A percentile compares a stretch with the other conserved stretches of the same genome.
Evolutionary conservation across 73 alveolate genomes (phyloP).

Genomic region (Diophrys appendiculata): DNA sequence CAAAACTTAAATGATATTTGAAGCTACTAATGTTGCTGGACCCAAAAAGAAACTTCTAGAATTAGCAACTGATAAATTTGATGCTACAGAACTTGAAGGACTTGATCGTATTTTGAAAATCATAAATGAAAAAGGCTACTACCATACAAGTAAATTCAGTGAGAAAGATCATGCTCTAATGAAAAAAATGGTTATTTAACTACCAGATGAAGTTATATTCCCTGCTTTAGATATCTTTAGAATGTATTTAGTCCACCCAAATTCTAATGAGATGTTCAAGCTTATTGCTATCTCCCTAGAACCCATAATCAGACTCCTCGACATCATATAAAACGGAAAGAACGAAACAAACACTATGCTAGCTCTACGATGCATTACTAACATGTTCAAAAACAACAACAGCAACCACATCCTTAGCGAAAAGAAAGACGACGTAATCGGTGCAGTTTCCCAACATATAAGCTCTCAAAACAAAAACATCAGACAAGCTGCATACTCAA

Average conservation of each 20-base stretch:
- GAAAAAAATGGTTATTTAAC: constrained; percentile 84
- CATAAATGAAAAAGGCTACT: constrained; percentile 64
- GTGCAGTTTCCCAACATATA: constrained; percentile 49
- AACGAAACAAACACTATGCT: not conserved
- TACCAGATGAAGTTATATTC: constrained; percentile 80
- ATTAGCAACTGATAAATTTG: constrained; percentile 65
- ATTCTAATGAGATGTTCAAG: constrained; percentile 76
- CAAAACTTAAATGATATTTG: constrained; percentile 80
- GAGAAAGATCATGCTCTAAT: constrained; percentile 73
- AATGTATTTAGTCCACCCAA: constrained; percentile 87
- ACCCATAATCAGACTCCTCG: constrained; percentile 63
- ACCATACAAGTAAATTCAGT: constrained; percentile 74
- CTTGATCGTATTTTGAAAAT: constrained; percentile 70
- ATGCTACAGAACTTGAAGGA: constrained; percentile 75
- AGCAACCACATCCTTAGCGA: constrained; percentile 51
- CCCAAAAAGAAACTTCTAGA: constrained; percentile 92
- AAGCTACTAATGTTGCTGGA: constrained; percentile 80
- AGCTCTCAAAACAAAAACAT: constrained; percentile 77
- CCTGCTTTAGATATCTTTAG: constrained; percentile 95
- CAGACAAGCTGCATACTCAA: constrained; percentile 73
- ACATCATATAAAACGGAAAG: not conserved
- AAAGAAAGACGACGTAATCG: constrained; percentile 71
- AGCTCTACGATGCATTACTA: constrained; percentile 26
- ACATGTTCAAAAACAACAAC: constrained; percentile 64
- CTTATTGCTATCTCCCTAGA: constrained; percentile 81